phyloP scores from a whole-genome alignment of 768 basidiomycete species.

The Suillus plorans region DNA sequence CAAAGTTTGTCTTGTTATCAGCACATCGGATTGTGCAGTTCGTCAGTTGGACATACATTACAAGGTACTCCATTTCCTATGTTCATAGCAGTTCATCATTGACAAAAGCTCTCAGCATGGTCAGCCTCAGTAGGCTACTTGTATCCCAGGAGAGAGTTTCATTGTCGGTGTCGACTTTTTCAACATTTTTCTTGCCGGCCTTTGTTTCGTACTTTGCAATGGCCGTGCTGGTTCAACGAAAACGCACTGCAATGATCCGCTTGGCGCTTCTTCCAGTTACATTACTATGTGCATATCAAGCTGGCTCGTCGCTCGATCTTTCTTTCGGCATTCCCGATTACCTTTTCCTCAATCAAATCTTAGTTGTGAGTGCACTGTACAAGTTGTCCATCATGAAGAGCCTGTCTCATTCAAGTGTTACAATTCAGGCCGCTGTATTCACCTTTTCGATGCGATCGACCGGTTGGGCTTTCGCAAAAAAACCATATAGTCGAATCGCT shows the following conservation, averaged over 20 bases:
- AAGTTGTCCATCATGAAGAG: background rate
- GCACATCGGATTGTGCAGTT: too few relatives aligned
- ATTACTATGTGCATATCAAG: slow-evolving; percentile 42
- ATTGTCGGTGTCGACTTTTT: slow-evolving; percentile 29
- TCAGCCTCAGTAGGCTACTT: background rate
- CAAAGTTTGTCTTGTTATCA: too few relatives aligned
- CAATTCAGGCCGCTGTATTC: slow-evolving; percentile 25
- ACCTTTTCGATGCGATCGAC: slow-evolving; percentile 23
- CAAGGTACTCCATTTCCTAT: background rate
- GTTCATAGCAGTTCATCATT: background rate
- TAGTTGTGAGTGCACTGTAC: slow-evolving; percentile 17
- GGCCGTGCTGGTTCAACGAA: slow-evolving; percentile 51
- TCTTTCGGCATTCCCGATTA: slow-evolving; percentile 15
- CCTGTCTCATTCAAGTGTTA: slow-evolving; percentile 7
- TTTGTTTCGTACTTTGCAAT: slow-evolving; percentile 48
- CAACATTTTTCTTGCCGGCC: slow-evolving; percentile 39
- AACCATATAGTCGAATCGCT: slow-evolving; percentile 5
- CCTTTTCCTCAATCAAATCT: slow-evolving; percentile 20
- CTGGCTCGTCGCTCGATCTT: slow-evolving; percentile 28
- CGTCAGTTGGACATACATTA: background rate
- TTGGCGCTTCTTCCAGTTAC: slow-evolving; percentile 50
- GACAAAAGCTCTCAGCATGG: slow-evolving; percentile 1
- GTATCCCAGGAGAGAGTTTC: slow-evolving; percentile 4
- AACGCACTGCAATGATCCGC: slow-evolving; percentile 40
- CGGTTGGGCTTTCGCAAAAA: slow-evolving; percentile 18